phyloP scores from a whole-genome alignment of 257 asterid genomes.

The Orobanche coerulescens region DNA sequence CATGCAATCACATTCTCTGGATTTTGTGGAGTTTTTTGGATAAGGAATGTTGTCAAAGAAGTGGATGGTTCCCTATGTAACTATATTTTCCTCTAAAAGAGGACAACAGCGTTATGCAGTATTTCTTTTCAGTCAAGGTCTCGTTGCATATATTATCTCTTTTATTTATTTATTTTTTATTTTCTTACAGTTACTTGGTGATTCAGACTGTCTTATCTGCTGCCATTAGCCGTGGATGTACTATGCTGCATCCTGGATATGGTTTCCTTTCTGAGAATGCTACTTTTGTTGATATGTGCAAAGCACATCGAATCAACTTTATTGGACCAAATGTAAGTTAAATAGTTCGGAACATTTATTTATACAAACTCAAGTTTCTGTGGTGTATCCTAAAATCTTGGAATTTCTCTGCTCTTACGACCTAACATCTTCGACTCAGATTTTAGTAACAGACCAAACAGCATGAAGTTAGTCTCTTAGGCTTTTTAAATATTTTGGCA shows the following conservation, averaged over 20 bases:
- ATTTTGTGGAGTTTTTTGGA: not conserved
- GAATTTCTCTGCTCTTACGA: constrained; percentile 10
- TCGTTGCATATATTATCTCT: not conserved
- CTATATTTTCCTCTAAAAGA: not conserved
- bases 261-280: constrained; percentile 99
- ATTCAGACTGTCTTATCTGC: constrained; percentile 89
- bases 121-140: not conserved
- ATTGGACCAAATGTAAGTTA: constrained; percentile 92
- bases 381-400: not conserved
- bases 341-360: not conserved
- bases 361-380: constrained; percentile 10
- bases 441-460: constrained; percentile 2
- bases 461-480: constrained; percentile 5
- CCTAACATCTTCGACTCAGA: not conserved
- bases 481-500: not conserved
- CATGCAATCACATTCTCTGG: too few species aligned
- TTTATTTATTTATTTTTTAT: not conserved
- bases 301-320: constrained; percentile 79
- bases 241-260: constrained; percentile 99
- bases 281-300: constrained; percentile 89
- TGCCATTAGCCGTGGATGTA: constrained; percentile 80
- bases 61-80: not conserved
- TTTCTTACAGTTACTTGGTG: constrained; percentile 62
- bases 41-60: not conserved
- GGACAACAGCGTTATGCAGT: not conserved